Conservation (phyloP, 192 early-diverging fungal genomes). For the Phlyctochytrium planicorne region DNA sequence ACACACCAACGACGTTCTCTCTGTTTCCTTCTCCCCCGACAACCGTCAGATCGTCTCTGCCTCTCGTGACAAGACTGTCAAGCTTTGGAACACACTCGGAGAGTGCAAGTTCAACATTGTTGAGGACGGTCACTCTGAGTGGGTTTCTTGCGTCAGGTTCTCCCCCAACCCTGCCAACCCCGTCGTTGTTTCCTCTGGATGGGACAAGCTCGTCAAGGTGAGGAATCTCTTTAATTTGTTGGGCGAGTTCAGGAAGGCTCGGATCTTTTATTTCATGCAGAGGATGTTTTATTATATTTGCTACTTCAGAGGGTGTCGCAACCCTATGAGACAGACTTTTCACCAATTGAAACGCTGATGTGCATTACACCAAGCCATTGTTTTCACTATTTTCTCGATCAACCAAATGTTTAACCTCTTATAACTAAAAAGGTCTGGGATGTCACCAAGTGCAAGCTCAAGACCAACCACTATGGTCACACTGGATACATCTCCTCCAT, state of each 20-base stretch:
- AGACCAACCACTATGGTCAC: conserved; percentile 99
- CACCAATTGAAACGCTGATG: conserved; percentile 33
- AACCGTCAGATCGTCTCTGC: conserved; percentile 99
- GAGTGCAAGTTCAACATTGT: conserved; percentile 99
- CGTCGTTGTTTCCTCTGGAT: conserved; percentile 96
- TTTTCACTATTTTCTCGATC: neutral
- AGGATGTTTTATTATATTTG: conserved; percentile 35
- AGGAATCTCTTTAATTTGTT: too few relatives aligned
- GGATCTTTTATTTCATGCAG: too few relatives aligned
- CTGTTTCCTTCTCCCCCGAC: conserved; percentile 99
- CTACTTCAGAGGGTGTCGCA: conserved; percentile 47
- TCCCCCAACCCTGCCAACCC: conserved; percentile 98
- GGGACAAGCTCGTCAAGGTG: conserved; percentile 99
- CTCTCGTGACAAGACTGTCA: conserved; percentile 98
- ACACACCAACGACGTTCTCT: conserved; percentile 96
- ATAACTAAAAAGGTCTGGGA: conserved; percentile 85
- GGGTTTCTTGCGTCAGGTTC: conserved; percentile 99
- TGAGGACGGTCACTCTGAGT: conserved; percentile 96
- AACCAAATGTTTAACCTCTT: neutral
- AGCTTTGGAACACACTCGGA: conserved; percentile 99
- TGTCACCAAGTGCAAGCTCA: conserved; percentile 95
- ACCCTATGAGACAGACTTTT: conserved; percentile 43
- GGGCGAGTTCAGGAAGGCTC: too few relatives aligned
- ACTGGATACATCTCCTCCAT: conserved; percentile 96
- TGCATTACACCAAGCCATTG: neutral